These are phyloP conservation scores for Panaeolus papilionaceus DNA, from an alignment of 768 basidiomycete species.

Conservation along the genomic window DNA sequence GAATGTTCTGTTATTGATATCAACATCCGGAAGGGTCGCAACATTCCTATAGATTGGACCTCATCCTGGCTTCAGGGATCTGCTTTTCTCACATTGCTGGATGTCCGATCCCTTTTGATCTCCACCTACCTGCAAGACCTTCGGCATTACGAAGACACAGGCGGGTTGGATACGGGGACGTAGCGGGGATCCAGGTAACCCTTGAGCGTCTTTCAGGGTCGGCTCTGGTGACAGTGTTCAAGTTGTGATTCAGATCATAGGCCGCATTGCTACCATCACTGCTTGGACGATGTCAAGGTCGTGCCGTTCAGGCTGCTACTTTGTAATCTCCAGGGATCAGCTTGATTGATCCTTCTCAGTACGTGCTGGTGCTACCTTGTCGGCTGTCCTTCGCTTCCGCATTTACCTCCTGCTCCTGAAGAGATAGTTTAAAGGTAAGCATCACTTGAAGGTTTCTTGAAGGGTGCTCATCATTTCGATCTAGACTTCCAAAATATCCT, in stretches of 20 bases:
- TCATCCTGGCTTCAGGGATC: not conserved
- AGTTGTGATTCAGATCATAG: not conserved
- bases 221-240: not conserved
- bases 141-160: not conserved
- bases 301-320: not conserved
- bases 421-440: constrained; percentile 6
- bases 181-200: not conserved
- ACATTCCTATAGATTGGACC: not conserved
- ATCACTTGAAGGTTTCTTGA: not conserved
- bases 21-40: not conserved
- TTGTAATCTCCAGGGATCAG: not conserved
- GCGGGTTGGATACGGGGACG: not conserved
- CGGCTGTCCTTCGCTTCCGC: not conserved
- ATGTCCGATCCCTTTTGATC: not conserved
- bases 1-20: not conserved
- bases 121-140: not conserved
- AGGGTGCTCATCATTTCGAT: not conserved
- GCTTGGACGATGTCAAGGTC: not conserved
- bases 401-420: not conserved
- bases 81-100: not conserved
- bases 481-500: not conserved
- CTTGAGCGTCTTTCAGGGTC: constrained; percentile 8
- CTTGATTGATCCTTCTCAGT: not conserved
- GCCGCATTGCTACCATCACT: not conserved
- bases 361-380: not conserved